Conservation (phyloP, 768 basidiomycete genomes). For the Suillus subalutaceus region DNA sequence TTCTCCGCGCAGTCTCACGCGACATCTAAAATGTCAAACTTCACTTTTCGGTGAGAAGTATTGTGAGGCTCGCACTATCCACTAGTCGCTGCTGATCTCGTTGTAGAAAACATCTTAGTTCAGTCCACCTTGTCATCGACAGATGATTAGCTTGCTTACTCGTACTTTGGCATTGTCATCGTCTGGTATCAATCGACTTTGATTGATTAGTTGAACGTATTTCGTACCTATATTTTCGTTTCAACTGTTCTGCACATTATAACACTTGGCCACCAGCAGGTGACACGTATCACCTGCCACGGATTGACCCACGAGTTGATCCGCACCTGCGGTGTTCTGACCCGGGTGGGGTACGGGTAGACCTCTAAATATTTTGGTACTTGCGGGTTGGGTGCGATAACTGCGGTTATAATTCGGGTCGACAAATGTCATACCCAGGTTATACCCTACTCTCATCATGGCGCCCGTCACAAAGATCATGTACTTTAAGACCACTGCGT, state of each 20-base stretch:
- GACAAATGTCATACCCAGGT: background rate
- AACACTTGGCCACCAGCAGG: background rate
- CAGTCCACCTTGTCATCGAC: conserved; percentile 37
- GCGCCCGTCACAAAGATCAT: background rate
- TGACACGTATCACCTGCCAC: background rate
- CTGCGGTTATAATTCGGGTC: background rate
- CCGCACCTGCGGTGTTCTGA: background rate
- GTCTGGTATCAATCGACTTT: conserved; percentile 22
- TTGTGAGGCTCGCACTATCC: no score
- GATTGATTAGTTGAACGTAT: no score
- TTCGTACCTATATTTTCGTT: no score
- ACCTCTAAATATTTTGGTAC: background rate
- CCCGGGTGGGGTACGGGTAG: background rate
- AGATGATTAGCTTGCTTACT: conserved; percentile 36
- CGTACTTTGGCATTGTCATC: conserved; percentile 37
- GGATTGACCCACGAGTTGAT: background rate
- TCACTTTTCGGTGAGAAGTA: background rate
- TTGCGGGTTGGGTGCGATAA: background rate
- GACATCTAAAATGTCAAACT: background rate
- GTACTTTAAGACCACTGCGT: conserved; percentile 27
- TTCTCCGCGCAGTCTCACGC: background rate
- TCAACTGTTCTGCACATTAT: no score
- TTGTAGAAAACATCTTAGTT: conserved; percentile 14
- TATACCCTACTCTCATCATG: background rate
- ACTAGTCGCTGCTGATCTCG: background rate